Percentiles rank a stretch among this genome's conserved stretches.
phyloP scores from a whole-genome alignment of 441 rosid species.

The Lagerstroemia fauriei region DNA sequence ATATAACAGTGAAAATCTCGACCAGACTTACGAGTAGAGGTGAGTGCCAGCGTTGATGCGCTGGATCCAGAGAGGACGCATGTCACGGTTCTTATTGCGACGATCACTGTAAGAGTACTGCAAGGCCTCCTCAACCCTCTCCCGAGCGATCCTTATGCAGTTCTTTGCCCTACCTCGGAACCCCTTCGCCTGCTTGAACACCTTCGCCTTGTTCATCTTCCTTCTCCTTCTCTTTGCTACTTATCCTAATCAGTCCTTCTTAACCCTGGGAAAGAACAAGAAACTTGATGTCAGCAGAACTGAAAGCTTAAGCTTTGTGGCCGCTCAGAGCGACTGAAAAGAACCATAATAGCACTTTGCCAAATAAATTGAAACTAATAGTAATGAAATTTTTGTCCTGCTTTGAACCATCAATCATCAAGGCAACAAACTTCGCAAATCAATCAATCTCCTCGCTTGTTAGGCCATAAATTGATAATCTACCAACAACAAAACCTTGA shows the following conservation, averaged over 20 bases:
- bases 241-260: background rate
- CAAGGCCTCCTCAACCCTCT: slow-evolving; percentile 92
- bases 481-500: too few relatives aligned
- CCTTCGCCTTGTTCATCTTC: slow-evolving; percentile 82
- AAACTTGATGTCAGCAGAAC: background rate
- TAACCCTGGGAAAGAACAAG: background rate
- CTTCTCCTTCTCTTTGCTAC: background rate
- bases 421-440: too few relatives aligned
- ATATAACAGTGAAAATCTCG: background rate
- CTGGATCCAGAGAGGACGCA: slow-evolving; percentile 92
- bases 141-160: slow-evolving; percentile 83
- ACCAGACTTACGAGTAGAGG: slow-evolving; percentile 59
- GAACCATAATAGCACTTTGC: too few relatives aligned
- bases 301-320: too few relatives aligned
- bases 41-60: slow-evolving; percentile 92
- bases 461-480: too few relatives aligned
- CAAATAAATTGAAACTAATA: too few relatives aligned
- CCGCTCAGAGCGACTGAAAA: too few relatives aligned
- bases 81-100: slow-evolving; percentile 91
- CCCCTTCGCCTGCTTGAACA: slow-evolving; percentile 81
- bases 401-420: too few relatives aligned
- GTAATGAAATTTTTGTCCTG: too few relatives aligned
- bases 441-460: too few relatives aligned
- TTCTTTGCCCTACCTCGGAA: slow-evolving; percentile 94
- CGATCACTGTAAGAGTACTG: slow-evolving; percentile 91